Evolutionary conservation across 139 green algal genomes (phyloP).

Genomic region (Bryopsis sp.): DNA sequence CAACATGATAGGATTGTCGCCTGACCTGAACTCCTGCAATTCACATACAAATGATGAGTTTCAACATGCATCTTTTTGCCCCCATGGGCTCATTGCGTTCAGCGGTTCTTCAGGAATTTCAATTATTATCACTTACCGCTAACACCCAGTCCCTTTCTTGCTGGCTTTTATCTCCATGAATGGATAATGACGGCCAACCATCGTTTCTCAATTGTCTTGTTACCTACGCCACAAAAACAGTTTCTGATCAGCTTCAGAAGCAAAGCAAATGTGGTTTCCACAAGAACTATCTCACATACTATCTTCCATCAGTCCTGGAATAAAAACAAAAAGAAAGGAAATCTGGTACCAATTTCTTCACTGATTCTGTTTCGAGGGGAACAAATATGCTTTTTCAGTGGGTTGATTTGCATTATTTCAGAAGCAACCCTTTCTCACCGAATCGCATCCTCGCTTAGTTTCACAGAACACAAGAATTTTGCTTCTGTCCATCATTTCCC

Average conservation of each 20-base stretch:
- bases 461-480: slow-evolving; percentile 80
- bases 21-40: slow-evolving; percentile 73
- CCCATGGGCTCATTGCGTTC: no score
- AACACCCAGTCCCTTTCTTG: slow-evolving; percentile 85
- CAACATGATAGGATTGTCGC: slow-evolving; percentile 79
- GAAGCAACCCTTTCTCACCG: slow-evolving; percentile 25
- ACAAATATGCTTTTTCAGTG: not conserved
- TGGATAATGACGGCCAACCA: slow-evolving; percentile 70
- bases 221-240: slow-evolving; percentile 32
- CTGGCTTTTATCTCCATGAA: slow-evolving; percentile 94
- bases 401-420: no score
- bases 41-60: not conserved
- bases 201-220: slow-evolving; percentile 75
- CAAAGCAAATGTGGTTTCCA: not conserved
- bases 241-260: not conserved
- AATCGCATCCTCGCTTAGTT: slow-evolving; percentile 87
- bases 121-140: not conserved
- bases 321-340: not conserved
- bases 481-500: slow-evolving; percentile 67
- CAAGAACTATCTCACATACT: not conserved
- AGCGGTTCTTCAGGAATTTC: no score
- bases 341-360: not conserved
- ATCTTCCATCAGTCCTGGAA: not conserved
- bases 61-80: no score
- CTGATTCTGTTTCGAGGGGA: no score